phyloP scores from a whole-genome alignment of 192 early-diverging fungal genomes.

The Umbelopsis vinacea region DNA sequence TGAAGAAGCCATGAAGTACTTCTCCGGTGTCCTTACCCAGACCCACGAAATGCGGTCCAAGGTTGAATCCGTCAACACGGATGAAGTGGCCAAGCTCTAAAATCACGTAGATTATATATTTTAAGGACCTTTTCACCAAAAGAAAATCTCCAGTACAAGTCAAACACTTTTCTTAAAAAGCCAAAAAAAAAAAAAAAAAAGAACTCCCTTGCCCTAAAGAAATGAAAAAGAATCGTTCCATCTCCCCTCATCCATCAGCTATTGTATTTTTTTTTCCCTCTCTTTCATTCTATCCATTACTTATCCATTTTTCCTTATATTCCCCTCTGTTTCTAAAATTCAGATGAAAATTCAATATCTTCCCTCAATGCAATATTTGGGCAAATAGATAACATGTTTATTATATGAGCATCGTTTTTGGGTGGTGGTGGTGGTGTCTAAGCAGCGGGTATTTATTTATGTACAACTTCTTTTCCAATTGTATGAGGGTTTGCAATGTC shows the following conservation, averaged over 20 bases:
- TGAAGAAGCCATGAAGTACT: slow-evolving; percentile 70
- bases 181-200: not conserved
- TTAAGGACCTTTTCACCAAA: not conserved
- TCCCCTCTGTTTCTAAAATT: not conserved
- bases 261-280: not conserved
- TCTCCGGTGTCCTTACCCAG: slow-evolving; percentile 63
- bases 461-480: slow-evolving; percentile 54
- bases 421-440: not conserved
- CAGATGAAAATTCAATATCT: not conserved
- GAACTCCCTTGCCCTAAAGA: too few species aligned
- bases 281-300: slow-evolving; percentile 1
- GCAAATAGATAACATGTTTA: slow-evolving; percentile 8
- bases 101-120: not conserved
- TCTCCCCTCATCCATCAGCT: slow-evolving; percentile 20
- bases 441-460: slow-evolving; percentile 25
- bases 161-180: not conserved
- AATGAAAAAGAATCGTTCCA: not conserved
- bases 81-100: slow-evolving; percentile 16
- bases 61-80: slow-evolving; percentile 24
- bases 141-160: not conserved
- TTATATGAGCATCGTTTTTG: not conserved
- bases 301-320: not conserved
- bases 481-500: slow-evolving; percentile 66
- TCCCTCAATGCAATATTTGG: not conserved
- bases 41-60: slow-evolving; percentile 31